phyloP scores from a whole-genome alignment of 176 grass and related monocot species.

The Triticum timopheevii region DNA sequence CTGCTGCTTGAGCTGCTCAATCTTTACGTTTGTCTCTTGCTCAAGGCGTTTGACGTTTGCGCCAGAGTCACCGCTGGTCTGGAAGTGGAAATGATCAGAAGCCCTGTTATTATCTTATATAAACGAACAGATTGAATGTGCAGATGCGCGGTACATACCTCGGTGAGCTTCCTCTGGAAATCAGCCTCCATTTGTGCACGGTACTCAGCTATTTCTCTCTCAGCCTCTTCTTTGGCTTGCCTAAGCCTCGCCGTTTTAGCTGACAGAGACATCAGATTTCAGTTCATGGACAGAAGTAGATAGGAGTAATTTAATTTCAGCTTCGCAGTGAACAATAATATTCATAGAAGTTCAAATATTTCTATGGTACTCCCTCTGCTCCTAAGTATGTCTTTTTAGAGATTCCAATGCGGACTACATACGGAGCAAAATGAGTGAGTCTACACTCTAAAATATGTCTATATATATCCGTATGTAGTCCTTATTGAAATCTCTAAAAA shows the following conservation, averaged over 20 bases:
- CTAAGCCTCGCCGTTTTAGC: conserved; percentile 75
- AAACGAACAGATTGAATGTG: neutral
- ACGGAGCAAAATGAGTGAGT: no score
- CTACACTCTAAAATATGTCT: no score
- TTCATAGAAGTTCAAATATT: neutral
- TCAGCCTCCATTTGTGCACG: conserved; percentile 75
- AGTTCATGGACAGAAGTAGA: neutral
- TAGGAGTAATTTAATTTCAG: neutral
- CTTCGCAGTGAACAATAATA: neutral
- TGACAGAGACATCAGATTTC: conserved; percentile 25
- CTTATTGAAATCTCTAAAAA: no score
- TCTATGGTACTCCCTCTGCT: neutral
- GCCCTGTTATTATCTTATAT: neutral
- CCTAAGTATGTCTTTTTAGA: no score
- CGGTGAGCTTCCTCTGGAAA: conserved; percentile 74
- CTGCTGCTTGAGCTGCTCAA: conserved; percentile 55
- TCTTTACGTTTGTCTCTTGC: conserved; percentile 66
- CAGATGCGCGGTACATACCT: conserved; percentile 42
- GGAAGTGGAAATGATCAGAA: conserved; percentile 22
- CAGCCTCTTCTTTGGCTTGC: conserved; percentile 92
- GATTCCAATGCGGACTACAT: no score
- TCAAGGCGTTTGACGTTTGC: conserved; percentile 83
- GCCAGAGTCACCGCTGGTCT: conserved; percentile 81
- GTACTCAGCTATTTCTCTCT: conserved; percentile 73
- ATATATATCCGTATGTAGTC: no score